These are phyloP conservation scores for Furcasterigmium furcatum DNA, from an alignment of 2,329 filamentous ascomycete species.

Conservation along the genomic window DNA sequence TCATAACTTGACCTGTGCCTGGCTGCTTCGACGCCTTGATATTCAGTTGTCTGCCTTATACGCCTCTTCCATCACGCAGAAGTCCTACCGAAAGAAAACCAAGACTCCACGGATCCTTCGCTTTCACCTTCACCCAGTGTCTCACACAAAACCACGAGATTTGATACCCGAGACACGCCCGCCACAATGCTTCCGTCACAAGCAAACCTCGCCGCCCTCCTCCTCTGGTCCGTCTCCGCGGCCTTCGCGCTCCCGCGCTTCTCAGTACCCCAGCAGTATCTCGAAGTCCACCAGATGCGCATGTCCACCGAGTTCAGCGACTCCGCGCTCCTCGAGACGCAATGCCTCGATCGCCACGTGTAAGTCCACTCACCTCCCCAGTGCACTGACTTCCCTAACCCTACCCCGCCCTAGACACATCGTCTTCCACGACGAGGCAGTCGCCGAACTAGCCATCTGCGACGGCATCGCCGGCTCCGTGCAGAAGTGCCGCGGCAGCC, in stretches of 20 bases:
- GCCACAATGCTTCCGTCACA: slow-evolving; percentile 8
- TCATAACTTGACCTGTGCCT: no score
- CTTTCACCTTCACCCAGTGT: background rate
- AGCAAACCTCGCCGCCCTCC: slow-evolving; percentile 24
- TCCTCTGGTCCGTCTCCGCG: slow-evolving; percentile 23
- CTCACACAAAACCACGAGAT: background rate
- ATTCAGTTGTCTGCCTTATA: background rate
- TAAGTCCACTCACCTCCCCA: slow-evolving; percentile 21
- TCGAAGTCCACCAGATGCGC: slow-evolving; percentile 39
- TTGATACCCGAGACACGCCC: slow-evolving; percentile 6
- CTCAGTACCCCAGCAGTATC: slow-evolving; percentile 35
- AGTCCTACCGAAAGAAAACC: no score
- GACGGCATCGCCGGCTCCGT: slow-evolving; percentile 43
- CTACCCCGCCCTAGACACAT: slow-evolving; percentile 31
- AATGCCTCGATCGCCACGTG: slow-evolving; percentile 36
- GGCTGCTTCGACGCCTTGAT: background rate
- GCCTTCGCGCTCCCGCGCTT: slow-evolving; percentile 31
- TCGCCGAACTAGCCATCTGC: slow-evolving; percentile 46
- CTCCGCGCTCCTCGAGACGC: slow-evolving; percentile 33
- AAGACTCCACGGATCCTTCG: no score
- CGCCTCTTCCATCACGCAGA: background rate
- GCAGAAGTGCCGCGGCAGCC: slow-evolving; percentile 40
- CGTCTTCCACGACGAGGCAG: slow-evolving; percentile 45
- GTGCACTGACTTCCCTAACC: slow-evolving; percentile 9
- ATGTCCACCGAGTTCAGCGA: slow-evolving; percentile 34